Base-by-base conservation (phyloP, 495 filamentous ascomycete species). In the Cladorrhinum samala region DNA sequence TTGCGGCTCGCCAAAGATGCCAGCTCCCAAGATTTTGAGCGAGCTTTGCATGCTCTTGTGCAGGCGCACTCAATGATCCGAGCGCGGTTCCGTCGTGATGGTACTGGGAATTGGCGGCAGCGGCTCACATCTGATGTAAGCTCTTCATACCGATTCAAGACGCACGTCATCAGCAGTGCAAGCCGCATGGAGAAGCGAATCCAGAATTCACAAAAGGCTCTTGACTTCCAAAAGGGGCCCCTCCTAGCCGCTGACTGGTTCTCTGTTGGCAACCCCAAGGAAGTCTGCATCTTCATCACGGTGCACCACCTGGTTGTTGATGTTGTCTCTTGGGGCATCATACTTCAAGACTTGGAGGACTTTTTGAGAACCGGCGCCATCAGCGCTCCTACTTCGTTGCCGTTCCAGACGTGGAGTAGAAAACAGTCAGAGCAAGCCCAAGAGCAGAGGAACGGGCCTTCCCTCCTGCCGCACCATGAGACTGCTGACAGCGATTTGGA, bases 21-120 rank as follows among this genome's bases (percentile, higher is more conserved):
- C 9, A 59, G 69, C 23, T 61, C 71, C 5, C 9, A 55, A 1
- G 61, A 66, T 0, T 50, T 85, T 0, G 58, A 53, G 0, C 60
- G 62, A 23, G 77, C 72, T 3, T 55, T 82, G 18, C 70, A 79
- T 20, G 71, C 70, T 0, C 61, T 87, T 17, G 68, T 84, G 3
- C 57, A 61, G 2, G 72, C 74, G 0, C 83, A 87, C 55, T 79
- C 82, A 0, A 86, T 87, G 83, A 73, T 87, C 9, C 73, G 82
- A 2, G 77, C 78, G 13, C 73, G 82, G 2, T 84, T 83, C 57
- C 58, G 61, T 2, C 57, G 65, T 9, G 44, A 59, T 19, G 58
- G 54, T 21, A 52, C 50, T 0, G 52, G 57, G 5, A 45, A 36
- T 19, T 66, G 65, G 65, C 56, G 57, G 2, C 65, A 68, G 46